These are phyloP conservation scores for Omphalotus guepiniiformis DNA, from an alignment of 768 basidiomycete genomes.

Conservation along the genomic window DNA sequence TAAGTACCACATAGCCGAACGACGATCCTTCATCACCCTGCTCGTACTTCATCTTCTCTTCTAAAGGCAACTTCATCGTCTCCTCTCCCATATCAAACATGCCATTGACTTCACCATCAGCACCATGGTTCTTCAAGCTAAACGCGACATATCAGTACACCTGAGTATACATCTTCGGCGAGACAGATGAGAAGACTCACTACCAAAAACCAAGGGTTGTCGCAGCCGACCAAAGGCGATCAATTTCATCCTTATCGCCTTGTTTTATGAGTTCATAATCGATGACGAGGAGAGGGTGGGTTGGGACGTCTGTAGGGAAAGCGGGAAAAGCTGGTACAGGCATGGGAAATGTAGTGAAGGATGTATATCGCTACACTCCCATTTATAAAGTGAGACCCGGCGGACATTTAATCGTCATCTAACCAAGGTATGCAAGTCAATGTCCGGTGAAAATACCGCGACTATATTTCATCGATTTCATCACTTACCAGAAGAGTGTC, in stretches of 20 bases:
- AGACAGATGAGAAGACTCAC: constrained; percentile 22
- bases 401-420: no score
- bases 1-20: constrained; percentile 21
- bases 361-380: no score
- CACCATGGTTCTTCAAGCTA: constrained; percentile 36
- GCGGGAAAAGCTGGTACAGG: constrained; percentile 19
- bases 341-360: constrained; percentile 8
- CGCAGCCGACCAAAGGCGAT: constrained; percentile 37
- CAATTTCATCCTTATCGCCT: constrained; percentile 32
- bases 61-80: constrained; percentile 29
- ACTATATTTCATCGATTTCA: no score
- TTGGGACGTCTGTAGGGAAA: constrained; percentile 38
- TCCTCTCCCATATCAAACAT: constrained; percentile 37
- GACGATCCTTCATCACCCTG: constrained; percentile 31
- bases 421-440: no score
- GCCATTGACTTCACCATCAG: constrained; percentile 26
- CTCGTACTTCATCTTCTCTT: constrained; percentile 35
- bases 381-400: no score
- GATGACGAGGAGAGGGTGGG: constrained; percentile 38
- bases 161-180: neutral
- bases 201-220: constrained; percentile 49
- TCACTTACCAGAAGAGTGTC: no score
- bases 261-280: constrained; percentile 35
- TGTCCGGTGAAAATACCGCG: no score
- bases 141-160: neutral